Conservation (phyloP, 225 moss, liverwort and hornwort species). For the Neckera pumila region DNA sequence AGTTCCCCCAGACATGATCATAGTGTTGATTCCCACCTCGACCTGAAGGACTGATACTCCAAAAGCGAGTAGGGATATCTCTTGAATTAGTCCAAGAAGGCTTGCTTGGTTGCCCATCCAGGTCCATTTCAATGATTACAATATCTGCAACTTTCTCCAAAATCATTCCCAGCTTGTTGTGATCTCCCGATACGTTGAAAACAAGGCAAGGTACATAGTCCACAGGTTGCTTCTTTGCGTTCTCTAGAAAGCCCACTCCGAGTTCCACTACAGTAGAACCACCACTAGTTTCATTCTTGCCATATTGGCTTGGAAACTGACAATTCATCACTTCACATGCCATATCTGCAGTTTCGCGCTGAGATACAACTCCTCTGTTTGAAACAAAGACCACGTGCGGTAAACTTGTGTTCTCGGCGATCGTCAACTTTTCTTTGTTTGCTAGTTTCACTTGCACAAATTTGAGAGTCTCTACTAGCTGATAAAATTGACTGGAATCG, state of each 20-base stretch:
- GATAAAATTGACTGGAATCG: not conserved
- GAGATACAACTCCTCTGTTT: not conserved
- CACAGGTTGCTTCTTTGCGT: not conserved
- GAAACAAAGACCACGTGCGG: not conserved
- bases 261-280: not conserved
- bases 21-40: not conserved
- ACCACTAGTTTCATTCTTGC: not conserved
- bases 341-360: not conserved
- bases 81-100: not conserved
- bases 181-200: not conserved
- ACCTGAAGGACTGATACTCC: not conserved
- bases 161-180: not conserved
- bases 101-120: not conserved
- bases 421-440: not conserved
- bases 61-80: not conserved
- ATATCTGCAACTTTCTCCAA: not conserved
- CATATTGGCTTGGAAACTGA: not conserved
- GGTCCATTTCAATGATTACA: not conserved
- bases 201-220: not conserved
- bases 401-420: not conserved
- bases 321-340: constrained; percentile 6
- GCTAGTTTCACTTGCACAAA: not conserved
- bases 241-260: not conserved
- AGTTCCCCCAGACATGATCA: not conserved
- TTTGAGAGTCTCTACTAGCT: not conserved